Percentiles rank a stretch among this genome's conserved stretches.
Evolutionary conservation across 148 eudicot genomes (phyloP).

Genomic region (Dianthus caryophyllus): DNA sequence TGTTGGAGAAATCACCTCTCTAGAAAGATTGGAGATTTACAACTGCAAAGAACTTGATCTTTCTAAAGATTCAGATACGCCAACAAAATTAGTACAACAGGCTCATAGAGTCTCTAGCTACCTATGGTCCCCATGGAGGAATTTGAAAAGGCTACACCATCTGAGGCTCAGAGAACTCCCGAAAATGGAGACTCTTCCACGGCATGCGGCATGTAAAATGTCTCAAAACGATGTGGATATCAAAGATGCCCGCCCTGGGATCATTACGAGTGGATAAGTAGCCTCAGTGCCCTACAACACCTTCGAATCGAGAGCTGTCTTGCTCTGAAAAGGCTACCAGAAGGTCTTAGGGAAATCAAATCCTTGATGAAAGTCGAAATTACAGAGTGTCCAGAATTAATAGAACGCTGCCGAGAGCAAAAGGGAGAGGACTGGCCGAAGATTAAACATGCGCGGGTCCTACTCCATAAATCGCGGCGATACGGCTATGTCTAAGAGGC

Average conservation of each 20-base stretch:
- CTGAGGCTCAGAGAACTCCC: constrained; percentile 18
- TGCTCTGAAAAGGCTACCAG: constrained; percentile 21
- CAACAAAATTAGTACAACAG: neutral
- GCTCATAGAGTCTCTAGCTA: neutral
- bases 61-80: neutral
- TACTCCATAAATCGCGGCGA: constrained; percentile 28
- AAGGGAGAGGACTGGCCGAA: constrained; percentile 24
- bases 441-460: constrained; percentile 22
- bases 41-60: constrained; percentile 25
- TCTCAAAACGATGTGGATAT: constrained; percentile 23
- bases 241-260: constrained; percentile 16
- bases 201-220: constrained; percentile 16
- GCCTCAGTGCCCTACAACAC: constrained; percentile 21
- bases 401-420: constrained; percentile 25
- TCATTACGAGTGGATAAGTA: constrained; percentile 22
- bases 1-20: constrained; percentile 6
- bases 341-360: constrained; percentile 13
- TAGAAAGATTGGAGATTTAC: constrained; percentile 21
- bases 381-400: constrained; percentile 24
- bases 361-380: constrained; percentile 27
- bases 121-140: constrained; percentile 11
- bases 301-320: constrained; percentile 23
- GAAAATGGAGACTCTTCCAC: constrained; percentile 17
- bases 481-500: constrained; percentile 20
- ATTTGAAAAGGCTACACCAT: constrained; percentile 4